Evolutionary conservation across 225 moss, liverwort and hornwort species (phyloP), one percentile per base, ranked within the genome.

Genomic region (Sphagnum tenellum): DNA sequence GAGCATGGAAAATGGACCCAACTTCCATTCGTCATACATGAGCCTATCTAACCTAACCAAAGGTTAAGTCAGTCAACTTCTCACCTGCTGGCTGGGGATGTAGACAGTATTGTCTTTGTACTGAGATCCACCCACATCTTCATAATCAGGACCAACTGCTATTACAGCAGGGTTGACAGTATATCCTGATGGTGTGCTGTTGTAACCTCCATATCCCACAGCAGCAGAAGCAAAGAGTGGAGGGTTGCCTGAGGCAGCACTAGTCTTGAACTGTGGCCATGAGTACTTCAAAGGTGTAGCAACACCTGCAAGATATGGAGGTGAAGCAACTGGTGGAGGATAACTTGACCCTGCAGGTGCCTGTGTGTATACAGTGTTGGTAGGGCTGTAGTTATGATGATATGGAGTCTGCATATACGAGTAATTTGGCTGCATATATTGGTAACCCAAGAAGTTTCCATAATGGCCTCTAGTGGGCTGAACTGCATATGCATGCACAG

Each of bases 381-480:
- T 79, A 13, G 81, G 78, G 71, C 85, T 84, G 77, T 87, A 98
- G 52, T 77, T 74, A 65, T 84, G 92, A 71, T 90, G 96, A 63
- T 93, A 98, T 0, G 88, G 88, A 61, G 89, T 67, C 67, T 98
- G 96, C 86, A 98, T 44, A 11, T 90, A 98, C 2, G 93, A 77
- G 56, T 87, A 98, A 10, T 58, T 85, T 46, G 84, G 84, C 46
- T 86, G 81, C 64, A 92, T 46, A 55, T 90, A 89, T 80, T 90
- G 93, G 47, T 98, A 98, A 12, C 93, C 87, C 77, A 93, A 70
- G 52, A 87, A 75, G 46, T 82, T 86, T 14, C 79, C 79, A 51
- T 79, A 84, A 74, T 86, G 95, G 48, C 80, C 81, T 0, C 90
- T 72, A 55, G 90, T 92, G 29, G 89, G 85, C 75, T 96, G 92